Evolutionary conservation across 2,329 filamentous ascomycete species (phyloP).

Genomic region (Botrytis pseudocinerea): DNA sequence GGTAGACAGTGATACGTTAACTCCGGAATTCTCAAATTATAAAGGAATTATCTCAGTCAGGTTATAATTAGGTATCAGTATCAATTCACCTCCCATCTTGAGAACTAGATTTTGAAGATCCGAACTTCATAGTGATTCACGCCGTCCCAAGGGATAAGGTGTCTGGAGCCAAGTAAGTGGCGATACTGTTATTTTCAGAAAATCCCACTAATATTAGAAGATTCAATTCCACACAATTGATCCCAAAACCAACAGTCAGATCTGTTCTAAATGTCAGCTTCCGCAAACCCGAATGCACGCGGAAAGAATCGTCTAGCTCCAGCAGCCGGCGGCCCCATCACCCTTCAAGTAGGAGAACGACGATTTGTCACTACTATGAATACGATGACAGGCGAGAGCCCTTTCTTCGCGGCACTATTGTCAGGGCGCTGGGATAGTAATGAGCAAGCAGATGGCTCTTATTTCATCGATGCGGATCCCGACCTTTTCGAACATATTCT

Average conservation of each 20-base stretch:
- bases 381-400: conserved; percentile 1
- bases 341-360: conserved; percentile 22
- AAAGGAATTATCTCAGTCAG: neutral
- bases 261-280: neutral
- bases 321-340: neutral
- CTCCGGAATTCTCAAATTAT: neutral
- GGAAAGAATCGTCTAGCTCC: neutral
- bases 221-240: fast-evolving
- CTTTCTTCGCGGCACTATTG: conserved; percentile 27
- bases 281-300: neutral
- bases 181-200: neutral
- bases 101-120: neutral
- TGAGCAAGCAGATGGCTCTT: conserved; percentile 38
- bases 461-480: conserved; percentile 45
- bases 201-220: neutral
- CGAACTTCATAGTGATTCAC: neutral
- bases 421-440: conserved; percentile 35
- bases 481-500: conserved; percentile 43
- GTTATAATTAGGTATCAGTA: neutral
- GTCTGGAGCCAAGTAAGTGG: neutral
- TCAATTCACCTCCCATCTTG: neutral
- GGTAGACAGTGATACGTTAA: neutral
- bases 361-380: conserved; percentile 19
- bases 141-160: neutral
- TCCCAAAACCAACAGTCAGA: neutral